Conservation (phyloP, 2,329 filamentous ascomycete genomes). For the Colletotrichum zoysiae region DNA sequence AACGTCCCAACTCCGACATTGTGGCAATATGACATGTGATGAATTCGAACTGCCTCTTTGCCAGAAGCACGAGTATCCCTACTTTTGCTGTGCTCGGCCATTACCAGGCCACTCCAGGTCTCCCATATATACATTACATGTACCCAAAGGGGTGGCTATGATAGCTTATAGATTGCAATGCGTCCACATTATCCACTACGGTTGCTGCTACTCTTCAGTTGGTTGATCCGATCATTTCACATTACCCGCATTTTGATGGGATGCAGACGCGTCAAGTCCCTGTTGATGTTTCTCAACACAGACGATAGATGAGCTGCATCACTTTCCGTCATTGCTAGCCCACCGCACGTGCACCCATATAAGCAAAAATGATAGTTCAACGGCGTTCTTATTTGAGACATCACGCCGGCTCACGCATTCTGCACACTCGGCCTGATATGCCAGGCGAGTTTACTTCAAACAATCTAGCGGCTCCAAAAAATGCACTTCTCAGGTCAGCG, state of each 20-base stretch:
- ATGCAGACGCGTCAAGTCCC: neutral
- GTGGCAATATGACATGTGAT: neutral
- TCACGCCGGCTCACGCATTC: conserved; percentile 10
- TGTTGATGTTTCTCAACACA: neutral
- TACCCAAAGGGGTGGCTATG: neutral
- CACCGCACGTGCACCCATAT: conserved; percentile 9
- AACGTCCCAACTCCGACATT: conserved; percentile 3
- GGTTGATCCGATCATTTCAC: conserved; percentile 27
- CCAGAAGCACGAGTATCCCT: neutral
- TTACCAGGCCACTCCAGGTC: neutral
- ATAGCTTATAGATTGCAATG: neutral
- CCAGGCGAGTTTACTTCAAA: conserved; percentile 31
- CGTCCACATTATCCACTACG: conserved; percentile 14
- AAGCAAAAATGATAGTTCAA: conserved; percentile 20
- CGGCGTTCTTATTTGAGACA: conserved; percentile 34
- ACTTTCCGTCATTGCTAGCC: neutral
- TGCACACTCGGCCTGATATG: conserved; percentile 26
- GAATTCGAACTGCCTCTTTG: neutral
- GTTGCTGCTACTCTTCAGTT: conserved; percentile 8
- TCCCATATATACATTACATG: neutral
- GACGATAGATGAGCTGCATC: conserved; percentile 1
- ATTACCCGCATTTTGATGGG: neutral
- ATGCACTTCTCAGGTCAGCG: conserved; percentile 30
- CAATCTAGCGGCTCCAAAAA: conserved; percentile 29
- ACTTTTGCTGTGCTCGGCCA: neutral